Evolutionary conservation across 805 yeast species (phyloP), one percentile per base, ranked within the genome.

Genomic region (Kazachstania psychrophila): DNA sequence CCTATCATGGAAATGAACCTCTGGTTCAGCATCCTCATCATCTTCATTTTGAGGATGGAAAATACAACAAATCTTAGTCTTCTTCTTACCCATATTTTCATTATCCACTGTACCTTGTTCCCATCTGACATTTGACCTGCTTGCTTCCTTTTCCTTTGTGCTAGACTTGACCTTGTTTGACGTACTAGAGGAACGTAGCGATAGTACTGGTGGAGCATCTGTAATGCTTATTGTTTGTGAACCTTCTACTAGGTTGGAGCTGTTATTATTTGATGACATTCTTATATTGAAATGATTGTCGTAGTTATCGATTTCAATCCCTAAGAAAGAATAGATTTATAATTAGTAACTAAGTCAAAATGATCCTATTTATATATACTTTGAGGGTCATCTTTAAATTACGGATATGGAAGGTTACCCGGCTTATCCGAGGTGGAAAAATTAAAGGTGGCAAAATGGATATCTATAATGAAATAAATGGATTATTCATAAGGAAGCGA

Each of bases 31-130:
- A 40, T 46, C 48, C 20, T 45, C 43, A 4, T 51, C 44, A 12
- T 40, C 72, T 37, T 69, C 71, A 16, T 67, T 64, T 36, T 83
- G 77, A 39, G 96, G 92, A 66, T 88, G 81, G 66, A 75, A 83
- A 8, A 84, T 83, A 47, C 94, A 83, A 51, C 94, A 84, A n/a
- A 83, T 80, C 59, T 89, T 89, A 10, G 95, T 75, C 55, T 86
- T 87, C 65, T 92, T 92, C 64, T 75, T 84, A 52, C 80, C 73
- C 82, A 92, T 67, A 53, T 82, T 61, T 61, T 89, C 98, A 56
- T 89, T 89, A 57, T 89, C 97, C 4, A 92, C 69, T 3, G 85
- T 88, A 31, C 79, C 94, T 25, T 80, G 83, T 6, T 78, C 68
- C 96, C 96, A 89, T 36, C 76, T 68, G 0, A 89, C 96, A 28